Base-by-base conservation (phyloP, 1,284 basidiomycete species). In the Mycena sp. region DNA sequence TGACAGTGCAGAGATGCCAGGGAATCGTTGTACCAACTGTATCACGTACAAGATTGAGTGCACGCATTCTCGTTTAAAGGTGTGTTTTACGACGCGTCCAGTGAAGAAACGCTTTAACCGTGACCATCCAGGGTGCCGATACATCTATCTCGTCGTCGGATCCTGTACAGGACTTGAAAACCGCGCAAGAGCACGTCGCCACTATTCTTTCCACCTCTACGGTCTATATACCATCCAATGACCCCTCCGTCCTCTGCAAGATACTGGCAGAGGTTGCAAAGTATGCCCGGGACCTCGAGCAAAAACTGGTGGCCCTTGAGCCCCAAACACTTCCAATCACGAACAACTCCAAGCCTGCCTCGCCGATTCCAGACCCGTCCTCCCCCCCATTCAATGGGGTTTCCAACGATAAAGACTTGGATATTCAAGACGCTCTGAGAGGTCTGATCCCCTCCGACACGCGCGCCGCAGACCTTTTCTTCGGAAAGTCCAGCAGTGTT, bases 201-300 rank as follows among this genome's bases (percentile, higher is more conserved):
- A 41, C 43, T 17, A 55, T 61, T 25, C 52, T 61, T 7, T 55
- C 59, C 11, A 61, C 52, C 10, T 38, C 58, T 28, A 49, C 45
- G 1, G 35, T 55, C n/a, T 61, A 55, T 38, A 43, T 55, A 43
- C 52, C 59, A 12, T 55, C 59, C 5, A 54, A 38, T 35, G 52
- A 61, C 45, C 23, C 37, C 4, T 35, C 6, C 17, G 45, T 46
- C 21, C 45, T 38, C 2, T 50, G 54, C 14, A 14, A 54, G 32
- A 30, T 50, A 28, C 30, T 63, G 29, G 41, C 51, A 21, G 19
- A 57, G 11, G 41, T 63, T 29, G 46, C 61, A n/a, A 46, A 51
- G 25, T 63, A 63, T 46, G 61, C 61, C 17, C 61, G 61, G 14
- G 16, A 35, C 1, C 46, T 63, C 17, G 59, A 61, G n/a, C 32